Conservation (phyloP, 1,284 basidiomycete species). For the Mrakiaceae sp. region DNA sequence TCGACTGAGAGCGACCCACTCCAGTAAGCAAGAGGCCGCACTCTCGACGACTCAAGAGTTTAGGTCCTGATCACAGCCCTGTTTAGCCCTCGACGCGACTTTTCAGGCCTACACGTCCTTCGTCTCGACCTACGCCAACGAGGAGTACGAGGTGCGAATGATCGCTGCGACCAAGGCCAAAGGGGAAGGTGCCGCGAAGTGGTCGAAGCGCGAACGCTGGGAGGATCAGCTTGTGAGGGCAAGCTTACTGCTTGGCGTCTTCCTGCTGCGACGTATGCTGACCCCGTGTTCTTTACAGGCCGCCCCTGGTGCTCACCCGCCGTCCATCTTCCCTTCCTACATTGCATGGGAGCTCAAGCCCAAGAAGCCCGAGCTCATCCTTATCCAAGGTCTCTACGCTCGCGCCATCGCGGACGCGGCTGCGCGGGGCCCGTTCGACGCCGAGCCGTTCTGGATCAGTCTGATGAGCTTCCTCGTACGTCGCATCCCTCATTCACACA, state of each 20-base stretch:
- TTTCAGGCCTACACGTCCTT: conserved; percentile 76
- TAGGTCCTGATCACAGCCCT: too few relatives aligned
- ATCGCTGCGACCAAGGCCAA: conserved; percentile 62
- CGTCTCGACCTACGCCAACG: conserved; percentile 58
- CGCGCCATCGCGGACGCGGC: conserved; percentile 60
- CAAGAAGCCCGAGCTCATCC: conserved; percentile 50
- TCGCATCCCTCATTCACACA: neutral
- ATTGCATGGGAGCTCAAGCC: conserved; percentile 33
- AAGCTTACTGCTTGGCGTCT: neutral
- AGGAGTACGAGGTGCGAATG: conserved; percentile 63
- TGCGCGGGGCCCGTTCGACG: conserved; percentile 24
- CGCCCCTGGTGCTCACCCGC: conserved; percentile 15
- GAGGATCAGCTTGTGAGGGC: conserved; percentile 35
- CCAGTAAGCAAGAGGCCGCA: neutral
- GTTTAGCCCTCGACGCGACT: conserved; percentile 51
- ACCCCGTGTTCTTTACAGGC: neutral
- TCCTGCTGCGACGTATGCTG: neutral
- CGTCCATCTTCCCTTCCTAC: conserved; percentile 25
- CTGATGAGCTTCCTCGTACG: conserved; percentile 50
- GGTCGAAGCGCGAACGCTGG: conserved; percentile 48
- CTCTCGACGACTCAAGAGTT: too few relatives aligned
- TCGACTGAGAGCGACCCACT: conserved; percentile 8
- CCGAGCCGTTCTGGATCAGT: conserved; percentile 49
- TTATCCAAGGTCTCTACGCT: conserved; percentile 58
- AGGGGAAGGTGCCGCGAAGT: conserved; percentile 47